phyloP scores from a whole-genome alignment of 352 stramenopile genomes.

The Phytopythium boreale region DNA sequence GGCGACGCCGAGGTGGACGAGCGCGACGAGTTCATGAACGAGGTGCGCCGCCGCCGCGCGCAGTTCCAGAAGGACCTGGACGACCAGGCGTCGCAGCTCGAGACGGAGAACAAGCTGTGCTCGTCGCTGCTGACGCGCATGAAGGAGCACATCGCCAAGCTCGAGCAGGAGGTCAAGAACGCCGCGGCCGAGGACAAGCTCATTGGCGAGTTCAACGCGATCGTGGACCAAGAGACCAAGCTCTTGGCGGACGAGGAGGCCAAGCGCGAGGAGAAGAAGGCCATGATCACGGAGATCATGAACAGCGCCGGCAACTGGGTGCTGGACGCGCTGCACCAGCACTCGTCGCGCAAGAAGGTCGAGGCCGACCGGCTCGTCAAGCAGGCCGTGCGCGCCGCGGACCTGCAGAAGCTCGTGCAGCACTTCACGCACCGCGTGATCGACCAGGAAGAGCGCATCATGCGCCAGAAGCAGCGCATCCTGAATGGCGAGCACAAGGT shows the following conservation, averaged over 20 bases:
- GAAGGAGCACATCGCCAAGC: conserved; percentile 77
- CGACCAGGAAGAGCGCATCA: conserved; percentile 87
- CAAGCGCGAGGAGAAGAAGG: conserved; percentile 89
- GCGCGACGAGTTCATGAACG: conserved; percentile 88
- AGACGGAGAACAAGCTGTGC: conserved; percentile 77
- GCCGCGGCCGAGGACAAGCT: conserved; percentile 64
- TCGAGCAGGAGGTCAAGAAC: conserved; percentile 77
- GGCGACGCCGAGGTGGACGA: conserved; percentile 71
- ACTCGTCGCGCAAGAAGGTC: conserved; percentile 87
- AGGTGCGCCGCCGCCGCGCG: conserved; percentile 66
- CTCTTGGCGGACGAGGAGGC: conserved; percentile 73
- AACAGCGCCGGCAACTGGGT: conserved; percentile 88
- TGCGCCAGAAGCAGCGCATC: conserved; percentile 89
- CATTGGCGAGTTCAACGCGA: conserved; percentile 69
- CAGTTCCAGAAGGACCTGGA: conserved; percentile 87
- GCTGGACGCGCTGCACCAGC: conserved; percentile 74
- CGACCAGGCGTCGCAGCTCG: conserved; percentile 69
- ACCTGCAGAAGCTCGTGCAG: conserved; percentile 86
- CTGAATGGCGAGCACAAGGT: conserved; percentile 89
- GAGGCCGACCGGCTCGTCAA: conserved; percentile 83
- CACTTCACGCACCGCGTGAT: conserved; percentile 89
- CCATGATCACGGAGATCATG: conserved; percentile 80
- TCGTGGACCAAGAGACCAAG: conserved; percentile 76
- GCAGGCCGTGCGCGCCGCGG: conserved; percentile 75
- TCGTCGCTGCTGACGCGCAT: conserved; percentile 77